Conservation (phyloP, 805 yeast species). For the Sugiyamaella valdiviana region DNA sequence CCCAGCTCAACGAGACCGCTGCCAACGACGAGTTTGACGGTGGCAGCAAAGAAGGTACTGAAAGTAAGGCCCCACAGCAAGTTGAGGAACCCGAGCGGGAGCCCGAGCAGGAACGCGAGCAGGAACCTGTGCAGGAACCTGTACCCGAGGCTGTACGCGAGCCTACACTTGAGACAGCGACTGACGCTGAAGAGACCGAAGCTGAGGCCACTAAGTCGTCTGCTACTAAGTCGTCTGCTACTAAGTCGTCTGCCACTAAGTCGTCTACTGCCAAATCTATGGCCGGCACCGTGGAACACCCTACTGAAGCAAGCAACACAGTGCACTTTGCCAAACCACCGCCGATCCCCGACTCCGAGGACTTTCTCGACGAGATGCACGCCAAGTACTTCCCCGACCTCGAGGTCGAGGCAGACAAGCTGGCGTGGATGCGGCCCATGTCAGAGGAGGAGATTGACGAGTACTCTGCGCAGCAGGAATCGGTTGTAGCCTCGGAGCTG, state of each 20-base stretch:
- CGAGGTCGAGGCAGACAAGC: conserved; percentile 70
- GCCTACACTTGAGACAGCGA: too few species aligned
- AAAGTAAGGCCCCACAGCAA: too few species aligned
- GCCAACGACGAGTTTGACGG: not conserved
- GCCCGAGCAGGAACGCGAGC: conserved; percentile 29
- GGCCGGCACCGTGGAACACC: conserved; percentile 17
- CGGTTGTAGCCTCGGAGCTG: conserved; percentile 47
- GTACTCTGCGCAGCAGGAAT: conserved; percentile 38
- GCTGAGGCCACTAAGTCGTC: too few species aligned
- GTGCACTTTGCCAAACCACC: conserved; percentile 48
- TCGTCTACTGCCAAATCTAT: not conserved
- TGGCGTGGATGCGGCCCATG: conserved; percentile 88
- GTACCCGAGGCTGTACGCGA: too few species aligned
- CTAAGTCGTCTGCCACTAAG: conserved; percentile 3
- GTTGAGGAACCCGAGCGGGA: not conserved
- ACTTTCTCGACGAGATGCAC: conserved; percentile 71
- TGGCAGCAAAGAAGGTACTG: not conserved
- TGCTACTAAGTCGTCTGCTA: conserved; percentile 9
- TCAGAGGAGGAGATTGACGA: conserved; percentile 32
- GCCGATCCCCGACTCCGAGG: conserved; percentile 52
- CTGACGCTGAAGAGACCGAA: too few species aligned
- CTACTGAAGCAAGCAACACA: conserved; percentile 33
- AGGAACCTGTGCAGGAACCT: too few species aligned
- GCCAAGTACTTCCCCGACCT: conserved; percentile 84
- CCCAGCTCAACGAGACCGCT: conserved; percentile 35